These are phyloP conservation scores for Suhomyces chickasaworum DNA, from an alignment of 1,139 yeast species.

Conservation along the genomic window DNA sequence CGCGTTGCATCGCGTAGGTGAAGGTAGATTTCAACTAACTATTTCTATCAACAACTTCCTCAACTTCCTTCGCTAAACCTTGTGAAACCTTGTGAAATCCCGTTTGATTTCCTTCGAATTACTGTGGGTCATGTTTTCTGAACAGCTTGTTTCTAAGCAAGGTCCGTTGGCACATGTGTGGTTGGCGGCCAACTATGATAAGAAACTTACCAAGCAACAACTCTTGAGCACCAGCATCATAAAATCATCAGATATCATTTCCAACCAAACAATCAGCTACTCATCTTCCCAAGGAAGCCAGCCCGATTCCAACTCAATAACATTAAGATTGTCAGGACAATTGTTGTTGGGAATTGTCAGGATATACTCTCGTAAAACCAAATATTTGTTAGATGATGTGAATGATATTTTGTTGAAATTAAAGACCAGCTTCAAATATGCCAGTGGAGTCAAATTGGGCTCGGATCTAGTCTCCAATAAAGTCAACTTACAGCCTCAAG, in stretches of 20 bases:
- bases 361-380: constrained; percentile 85
- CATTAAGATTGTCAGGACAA: constrained; percentile 86
- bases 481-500: constrained; percentile 51
- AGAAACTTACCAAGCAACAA: constrained; percentile 76
- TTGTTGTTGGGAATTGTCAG: constrained; percentile 84
- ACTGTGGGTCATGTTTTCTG: constrained; percentile 35
- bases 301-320: constrained; percentile 43
- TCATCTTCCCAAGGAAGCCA: constrained; percentile 14
- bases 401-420: constrained; percentile 73
- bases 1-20: constrained; percentile 9
- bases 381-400: constrained; percentile 82
- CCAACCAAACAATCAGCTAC: constrained; percentile 24
- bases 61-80: neutral
- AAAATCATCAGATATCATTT: constrained; percentile 62
- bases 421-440: constrained; percentile 65
- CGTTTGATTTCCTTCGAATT: neutral
- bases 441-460: constrained; percentile 39
- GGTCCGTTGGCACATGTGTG: constrained; percentile 91
- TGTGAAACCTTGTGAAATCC: too few species aligned
- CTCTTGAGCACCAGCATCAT: constrained; percentile 71
- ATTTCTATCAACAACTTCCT: neutral
- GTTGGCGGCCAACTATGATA: constrained; percentile 90
- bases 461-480: constrained; percentile 26
- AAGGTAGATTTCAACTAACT: neutral
- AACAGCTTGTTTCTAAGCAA: constrained; percentile 57